phyloP scores from a whole-genome alignment of 768 basidiomycete genomes.

The Lentinula edodes region DNA sequence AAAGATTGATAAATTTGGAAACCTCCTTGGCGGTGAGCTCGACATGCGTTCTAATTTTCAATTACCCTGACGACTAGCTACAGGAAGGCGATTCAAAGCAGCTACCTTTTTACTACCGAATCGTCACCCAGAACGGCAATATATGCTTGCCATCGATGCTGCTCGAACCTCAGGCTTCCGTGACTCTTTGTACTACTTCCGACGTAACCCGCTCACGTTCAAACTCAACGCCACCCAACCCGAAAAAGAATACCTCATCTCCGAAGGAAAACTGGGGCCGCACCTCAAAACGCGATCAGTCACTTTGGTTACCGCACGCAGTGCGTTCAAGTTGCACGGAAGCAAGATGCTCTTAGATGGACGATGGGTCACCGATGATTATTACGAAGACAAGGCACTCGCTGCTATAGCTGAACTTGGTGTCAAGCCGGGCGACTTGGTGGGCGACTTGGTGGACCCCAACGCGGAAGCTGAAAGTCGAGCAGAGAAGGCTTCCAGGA shows the following conservation, averaged over 20 bases:
- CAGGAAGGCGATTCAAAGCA: slow-evolving; percentile 87
- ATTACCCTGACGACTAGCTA: not conserved
- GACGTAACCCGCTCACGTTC: slow-evolving; percentile 83
- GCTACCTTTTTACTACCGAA: slow-evolving; percentile 83
- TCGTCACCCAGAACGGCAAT: slow-evolving; percentile 77
- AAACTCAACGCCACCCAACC: slow-evolving; percentile 86
- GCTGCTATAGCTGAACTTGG: slow-evolving; percentile 78
- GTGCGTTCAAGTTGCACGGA: slow-evolving; percentile 92
- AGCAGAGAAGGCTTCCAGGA: slow-evolving; percentile 29
- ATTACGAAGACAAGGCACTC: slow-evolving; percentile 83
- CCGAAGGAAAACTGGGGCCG: slow-evolving; percentile 79
- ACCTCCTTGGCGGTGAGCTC: slow-evolving; percentile 73
- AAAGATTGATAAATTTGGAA: slow-evolving; percentile 86
- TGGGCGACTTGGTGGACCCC: slow-evolving; percentile 79
- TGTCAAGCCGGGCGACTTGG: slow-evolving; percentile 74
- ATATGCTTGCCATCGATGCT: slow-evolving; percentile 97
- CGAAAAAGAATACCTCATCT: slow-evolving; percentile 92
- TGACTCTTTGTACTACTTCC: slow-evolving; percentile 97
- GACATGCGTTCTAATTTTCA: not conserved
- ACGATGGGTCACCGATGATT: slow-evolving; percentile 91
- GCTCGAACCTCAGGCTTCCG: slow-evolving; percentile 94
- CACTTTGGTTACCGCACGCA: slow-evolving; percentile 88
- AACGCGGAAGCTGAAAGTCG: slow-evolving; percentile 47
- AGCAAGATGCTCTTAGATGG: slow-evolving; percentile 89
- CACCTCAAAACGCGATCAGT: slow-evolving; percentile 90